Base-by-base conservation (phyloP, 1,139 yeast genomes). In the Candida dubliniensis region DNA sequence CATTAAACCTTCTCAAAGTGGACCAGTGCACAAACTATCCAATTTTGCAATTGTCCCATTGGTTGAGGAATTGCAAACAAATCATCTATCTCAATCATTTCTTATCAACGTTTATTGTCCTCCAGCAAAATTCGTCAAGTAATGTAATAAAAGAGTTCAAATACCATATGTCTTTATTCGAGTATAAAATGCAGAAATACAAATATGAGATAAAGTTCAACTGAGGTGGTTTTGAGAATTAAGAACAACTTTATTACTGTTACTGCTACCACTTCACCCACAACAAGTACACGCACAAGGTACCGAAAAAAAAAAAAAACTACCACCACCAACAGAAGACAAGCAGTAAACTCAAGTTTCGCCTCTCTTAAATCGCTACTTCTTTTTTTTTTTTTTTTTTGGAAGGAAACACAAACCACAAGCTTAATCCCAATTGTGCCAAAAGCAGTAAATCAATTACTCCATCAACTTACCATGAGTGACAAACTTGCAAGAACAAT, bases 401-500 rank as follows among this genome's bases (percentile, higher is more conserved):
- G n/a, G 10, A 25, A 25, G 29, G 29, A 25, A 10, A 25, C 29
- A 25, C 29, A 25, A 7, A 25, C 10, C 9, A 29, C 9, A 29
- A 29, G 12, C n/a, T 18, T n/a, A 30, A 30, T 8, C n/a, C n/a
- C 4, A 30, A 30, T n/a, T 10, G 13, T 4, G 13, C 14, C 13
- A 13, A 30, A 30, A 12, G n/a, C 30, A 4, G 4, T 10, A 27
- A 27, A 10, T 30, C 32, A 30, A 30, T 5, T n/a, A 27, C n/a
- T 12, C 32, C n/a, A 4, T 13, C 3, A 30, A 29, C 10, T 2
- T 15, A 18, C 18, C 37, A 62, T 63, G 67, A 55, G 63, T 31
- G 71, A 66, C 51, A 83, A 82, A 56, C 64, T 84, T 33, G 72
- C 76, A 43, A 77, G 78, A 57, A 83, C 89, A 2, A 65, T 85